Evolutionary conservation across 2,329 filamentous ascomycete species (phyloP).

Genomic region (Verticillium zaregamsianum): DNA sequence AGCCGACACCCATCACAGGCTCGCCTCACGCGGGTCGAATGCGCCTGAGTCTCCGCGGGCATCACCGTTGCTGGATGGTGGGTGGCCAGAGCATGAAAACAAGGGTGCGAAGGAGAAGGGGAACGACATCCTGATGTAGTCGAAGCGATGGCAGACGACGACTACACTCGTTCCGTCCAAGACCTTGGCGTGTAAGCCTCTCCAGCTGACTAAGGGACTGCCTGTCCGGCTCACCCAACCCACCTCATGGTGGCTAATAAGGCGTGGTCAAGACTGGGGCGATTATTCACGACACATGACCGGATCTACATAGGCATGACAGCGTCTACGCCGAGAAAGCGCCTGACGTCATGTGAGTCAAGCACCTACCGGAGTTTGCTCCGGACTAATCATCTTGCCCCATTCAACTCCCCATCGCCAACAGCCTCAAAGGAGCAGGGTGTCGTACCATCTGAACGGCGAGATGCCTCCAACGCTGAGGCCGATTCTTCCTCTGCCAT

Average conservation of each 20-base stretch:
- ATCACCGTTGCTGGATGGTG: not conserved
- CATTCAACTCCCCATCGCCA: not conserved
- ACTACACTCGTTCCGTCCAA: no score
- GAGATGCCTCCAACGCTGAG: not conserved
- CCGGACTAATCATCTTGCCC: not conserved
- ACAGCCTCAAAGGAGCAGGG: not conserved
- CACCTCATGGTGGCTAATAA: not conserved
- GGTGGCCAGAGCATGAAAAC: not conserved
- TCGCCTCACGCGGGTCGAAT: not conserved
- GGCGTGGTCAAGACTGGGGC: not conserved
- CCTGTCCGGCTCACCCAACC: not conserved
- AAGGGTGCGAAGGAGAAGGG: not conserved
- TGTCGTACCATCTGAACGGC: not conserved
- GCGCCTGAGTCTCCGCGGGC: not conserved
- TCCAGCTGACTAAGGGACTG: no score
- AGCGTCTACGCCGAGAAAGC: not conserved
- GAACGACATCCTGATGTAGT: no score
- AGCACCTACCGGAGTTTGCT: not conserved
- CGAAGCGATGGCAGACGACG: no score
- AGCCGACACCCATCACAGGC: conserved; percentile 34
- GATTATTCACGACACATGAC: not conserved
- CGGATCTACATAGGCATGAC: not conserved
- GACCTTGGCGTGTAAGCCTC: no score
- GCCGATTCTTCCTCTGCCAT: not conserved
- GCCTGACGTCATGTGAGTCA: not conserved